Evolutionary conservation across 2,329 filamentous ascomycete genomes (phyloP).

Genomic region (Chaetomiaceae sp.): DNA sequence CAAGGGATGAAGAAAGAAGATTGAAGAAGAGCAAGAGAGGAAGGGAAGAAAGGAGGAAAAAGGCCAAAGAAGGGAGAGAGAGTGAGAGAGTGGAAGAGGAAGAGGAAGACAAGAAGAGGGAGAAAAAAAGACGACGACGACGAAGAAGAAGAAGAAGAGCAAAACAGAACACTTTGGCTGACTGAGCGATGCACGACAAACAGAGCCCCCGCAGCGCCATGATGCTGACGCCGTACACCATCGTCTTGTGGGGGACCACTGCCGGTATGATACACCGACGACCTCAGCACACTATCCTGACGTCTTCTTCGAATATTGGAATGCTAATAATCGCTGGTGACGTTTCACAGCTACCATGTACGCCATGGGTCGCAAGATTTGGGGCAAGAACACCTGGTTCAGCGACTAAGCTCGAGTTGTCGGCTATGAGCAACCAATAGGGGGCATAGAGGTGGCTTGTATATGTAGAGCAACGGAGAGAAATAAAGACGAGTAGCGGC

Average conservation of each 20-base stretch:
- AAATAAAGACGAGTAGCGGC: slow-evolving; percentile 1
- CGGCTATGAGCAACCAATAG: neutral
- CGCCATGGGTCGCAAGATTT: slow-evolving; percentile 67
- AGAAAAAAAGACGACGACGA: neutral
- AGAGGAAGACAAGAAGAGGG: neutral
- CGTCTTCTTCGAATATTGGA: too few species aligned
- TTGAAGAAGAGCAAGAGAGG: too few species aligned
- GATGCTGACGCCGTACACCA: slow-evolving; percentile 65
- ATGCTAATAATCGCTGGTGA: slow-evolving; percentile 3
- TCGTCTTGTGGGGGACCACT: slow-evolving; percentile 58
- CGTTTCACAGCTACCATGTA: slow-evolving; percentile 53
- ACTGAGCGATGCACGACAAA: slow-evolving; percentile 25
- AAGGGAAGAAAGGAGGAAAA: too few species aligned
- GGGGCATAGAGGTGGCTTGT: slow-evolving; percentile 10
- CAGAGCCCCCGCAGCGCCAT: slow-evolving; percentile 62
- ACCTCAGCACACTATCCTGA: neutral
- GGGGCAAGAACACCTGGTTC: slow-evolving; percentile 78
- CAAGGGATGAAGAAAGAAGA: too few species aligned
- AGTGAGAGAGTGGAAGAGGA: neutral
- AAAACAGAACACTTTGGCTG: neutral
- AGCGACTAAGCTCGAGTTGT: slow-evolving; percentile 42
- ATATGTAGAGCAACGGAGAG: slow-evolving; percentile 19
- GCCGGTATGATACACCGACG: slow-evolving; percentile 52
- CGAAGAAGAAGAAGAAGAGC: neutral
- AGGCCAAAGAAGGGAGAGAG: too few species aligned